Base-by-base conservation (phyloP, 192 early-diverging fungal genomes). In the Backusella liffmaniae region DNA sequence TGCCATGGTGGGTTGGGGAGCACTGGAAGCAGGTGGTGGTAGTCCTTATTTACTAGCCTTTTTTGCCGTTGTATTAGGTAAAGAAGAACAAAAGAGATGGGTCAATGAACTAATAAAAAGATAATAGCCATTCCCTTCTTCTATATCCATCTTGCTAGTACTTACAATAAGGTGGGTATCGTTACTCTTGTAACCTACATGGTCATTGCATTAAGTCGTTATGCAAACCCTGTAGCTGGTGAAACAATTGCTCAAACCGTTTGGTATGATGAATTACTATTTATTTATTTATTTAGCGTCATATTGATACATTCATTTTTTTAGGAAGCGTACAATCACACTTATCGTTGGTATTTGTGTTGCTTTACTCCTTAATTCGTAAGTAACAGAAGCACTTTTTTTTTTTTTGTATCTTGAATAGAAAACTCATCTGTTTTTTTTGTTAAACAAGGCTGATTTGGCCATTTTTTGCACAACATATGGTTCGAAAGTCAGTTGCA, bases 401-500 rank as follows among this genome's bases (percentile, higher is more conserved):
- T 30, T 30, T 30, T n/a, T n/a, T n/a, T n/a, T n/a, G n/a, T 26
- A 36, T 36, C 36, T 37, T 37, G 8, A 37, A 37, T 7, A 37
- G 30, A 37, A 37, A 37, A 37, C 36, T 37, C 36, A 37, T 10
- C 8, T 10, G 8, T 37, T 37, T 37, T 37, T 37, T 37, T 37
- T 37, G 8, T 21, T 21, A 29, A 30, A 34, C 12, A 5, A 74
- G 21, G 1, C 12, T 35, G 13, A 35, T 75, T 29, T 91, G 89
- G 88, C 91, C 94, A 12, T 93, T 90, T 67, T 88, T 93, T 35
- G 94, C 94, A 0, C 88, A 92, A 4, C 89, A 90, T 44, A 86
- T 90, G 13, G 77, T 93, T 41, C 88, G 92, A 15, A 88, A 90
- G 59, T 81, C 84, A 29, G 77, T 88, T n/a, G 78, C 83, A 1